A percentile compares a stretch with the other conserved stretches of the same genome.
phyloP scores from a whole-genome alignment of 495 filamentous ascomycete genomes.

The Penicillium steckii region DNA sequence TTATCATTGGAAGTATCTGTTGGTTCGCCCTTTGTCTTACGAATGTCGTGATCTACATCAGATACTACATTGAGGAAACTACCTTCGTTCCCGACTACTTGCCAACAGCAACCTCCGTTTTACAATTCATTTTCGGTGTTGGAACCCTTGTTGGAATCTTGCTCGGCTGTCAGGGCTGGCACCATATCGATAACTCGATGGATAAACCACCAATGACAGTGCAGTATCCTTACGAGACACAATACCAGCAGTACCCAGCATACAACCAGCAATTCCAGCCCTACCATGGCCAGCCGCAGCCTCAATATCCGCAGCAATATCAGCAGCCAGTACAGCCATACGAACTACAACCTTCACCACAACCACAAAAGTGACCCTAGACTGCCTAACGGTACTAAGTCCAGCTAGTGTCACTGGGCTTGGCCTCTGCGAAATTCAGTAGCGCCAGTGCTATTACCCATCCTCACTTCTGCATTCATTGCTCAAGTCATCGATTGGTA shows the following conservation, averaged over 20 bases:
- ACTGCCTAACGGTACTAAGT: too few relatives aligned
- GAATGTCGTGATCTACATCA: slow-evolving; percentile 16
- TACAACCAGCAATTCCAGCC: slow-evolving; percentile 1
- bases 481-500: too few relatives aligned
- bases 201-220: slow-evolving; percentile 1
- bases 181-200: slow-evolving; percentile 6
- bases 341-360: background rate
- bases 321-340: background rate
- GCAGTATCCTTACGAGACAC: slow-evolving; percentile 9
- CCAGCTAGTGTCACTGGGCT: too few relatives aligned
- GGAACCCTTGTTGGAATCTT: slow-evolving; percentile 25
- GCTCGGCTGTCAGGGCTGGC: slow-evolving; percentile 20
- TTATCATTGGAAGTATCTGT: slow-evolving; percentile 15
- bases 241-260: slow-evolving; percentile 1
- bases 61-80: slow-evolving; percentile 6
- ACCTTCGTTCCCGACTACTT: slow-evolving; percentile 9
- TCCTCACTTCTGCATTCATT: too few relatives aligned
- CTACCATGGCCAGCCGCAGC: slow-evolving; percentile 5
- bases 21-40: slow-evolving; percentile 21
- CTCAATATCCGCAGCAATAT: slow-evolving; percentile 3
- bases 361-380: background rate
- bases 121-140: slow-evolving; percentile 19
- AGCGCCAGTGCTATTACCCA: too few relatives aligned
- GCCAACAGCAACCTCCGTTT: background rate
- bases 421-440: too few relatives aligned